A percentile compares a stretch with the other conserved stretches of the same genome.
Conservation (phyloP, 2,329 filamentous ascomycete species). For the Hypoxylon sp. region DNA sequence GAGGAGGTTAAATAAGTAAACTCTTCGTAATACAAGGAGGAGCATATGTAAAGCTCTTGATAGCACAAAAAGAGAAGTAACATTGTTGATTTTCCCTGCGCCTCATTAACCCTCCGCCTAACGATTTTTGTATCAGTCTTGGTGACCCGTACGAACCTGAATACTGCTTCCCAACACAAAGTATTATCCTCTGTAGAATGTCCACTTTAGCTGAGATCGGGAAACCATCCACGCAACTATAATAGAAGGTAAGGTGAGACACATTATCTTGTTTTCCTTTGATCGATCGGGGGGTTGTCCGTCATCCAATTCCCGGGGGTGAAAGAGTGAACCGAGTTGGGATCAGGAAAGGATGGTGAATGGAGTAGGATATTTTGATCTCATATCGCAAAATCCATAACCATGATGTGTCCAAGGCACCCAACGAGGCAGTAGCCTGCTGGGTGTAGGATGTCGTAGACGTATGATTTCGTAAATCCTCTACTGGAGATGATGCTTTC, state of each 20-base stretch:
- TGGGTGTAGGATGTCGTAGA: constrained; percentile 71
- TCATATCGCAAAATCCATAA: constrained; percentile 72
- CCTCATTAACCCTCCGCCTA: constrained; percentile 33
- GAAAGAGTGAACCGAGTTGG: constrained; percentile 37
- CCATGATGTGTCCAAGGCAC: constrained; percentile 74
- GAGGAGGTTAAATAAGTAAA: constrained; percentile 45
- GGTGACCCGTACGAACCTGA: constrained; percentile 50
- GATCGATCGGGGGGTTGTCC: constrained; percentile 43
- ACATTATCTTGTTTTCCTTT: constrained; percentile 39
- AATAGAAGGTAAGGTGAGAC: constrained; percentile 48
- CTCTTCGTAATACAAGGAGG: constrained; percentile 49
- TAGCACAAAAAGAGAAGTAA: constrained; percentile 50
- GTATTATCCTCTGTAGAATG: constrained; percentile 53
- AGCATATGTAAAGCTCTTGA: constrained; percentile 50
- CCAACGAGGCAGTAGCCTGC: constrained; percentile 63
- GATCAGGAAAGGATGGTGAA: constrained; percentile 42
- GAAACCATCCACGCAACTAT: constrained; percentile 52
- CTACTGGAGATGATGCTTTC: constrained; percentile 66
- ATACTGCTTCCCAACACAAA: constrained; percentile 53
- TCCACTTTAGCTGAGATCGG: constrained; percentile 51
- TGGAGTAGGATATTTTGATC: constrained; percentile 45
- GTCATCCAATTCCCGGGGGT: constrained; percentile 43
- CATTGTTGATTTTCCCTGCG: constrained; percentile 43
- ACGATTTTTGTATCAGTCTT: constrained; percentile 42
- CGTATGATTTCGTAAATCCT: constrained; percentile 68